A percentile compares a stretch with the other conserved stretches of the same genome.
Conservation (phyloP, 768 basidiomycete genomes). For the Symmetrospora coprosmae region DNA sequence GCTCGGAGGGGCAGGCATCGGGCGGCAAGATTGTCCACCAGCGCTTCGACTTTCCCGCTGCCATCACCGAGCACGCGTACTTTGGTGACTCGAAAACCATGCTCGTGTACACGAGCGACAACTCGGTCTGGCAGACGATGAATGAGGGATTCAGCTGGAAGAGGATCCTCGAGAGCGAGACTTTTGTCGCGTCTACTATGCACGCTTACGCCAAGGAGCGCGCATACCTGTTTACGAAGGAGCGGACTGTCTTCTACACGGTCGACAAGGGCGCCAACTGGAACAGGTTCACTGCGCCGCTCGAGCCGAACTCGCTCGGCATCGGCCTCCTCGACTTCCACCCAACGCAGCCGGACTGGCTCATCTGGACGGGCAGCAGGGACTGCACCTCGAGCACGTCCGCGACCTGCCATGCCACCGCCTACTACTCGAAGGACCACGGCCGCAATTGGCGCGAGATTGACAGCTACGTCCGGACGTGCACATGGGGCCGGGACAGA, state of each 20-base stretch:
- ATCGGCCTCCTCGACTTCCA: conserved; percentile 74
- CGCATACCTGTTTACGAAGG: conserved; percentile 74
- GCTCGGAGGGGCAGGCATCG: conserved; percentile 45
- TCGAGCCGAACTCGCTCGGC: conserved; percentile 63
- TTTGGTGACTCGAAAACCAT: conserved; percentile 61
- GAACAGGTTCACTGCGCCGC: conserved; percentile 49
- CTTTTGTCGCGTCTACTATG: conserved; percentile 71
- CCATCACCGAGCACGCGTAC: conserved; percentile 64
- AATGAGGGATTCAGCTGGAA: conserved; percentile 92
- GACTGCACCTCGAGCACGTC: conserved; percentile 46
- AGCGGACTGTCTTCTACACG: conserved; percentile 55
- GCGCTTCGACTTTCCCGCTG: conserved; percentile 50
- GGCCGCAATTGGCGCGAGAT: conserved; percentile 61
- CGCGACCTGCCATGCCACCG: conserved; percentile 56
- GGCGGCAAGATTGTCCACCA: conserved; percentile 69
- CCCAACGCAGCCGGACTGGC: conserved; percentile 54
- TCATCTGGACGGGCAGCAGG: conserved; percentile 75
- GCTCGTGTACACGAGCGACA: conserved; percentile 61
- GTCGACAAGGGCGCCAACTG: conserved; percentile 66
- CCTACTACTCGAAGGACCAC: conserved; percentile 60
- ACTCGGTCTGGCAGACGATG: conserved; percentile 77
- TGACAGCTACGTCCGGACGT: conserved; percentile 76
- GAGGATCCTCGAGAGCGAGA: conserved; percentile 45
- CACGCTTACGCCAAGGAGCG: conserved; percentile 65
- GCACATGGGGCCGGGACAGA: conserved; percentile 76